phyloP scores from a whole-genome alignment of 179 eudicot species.

The Beta lomatogona region DNA sequence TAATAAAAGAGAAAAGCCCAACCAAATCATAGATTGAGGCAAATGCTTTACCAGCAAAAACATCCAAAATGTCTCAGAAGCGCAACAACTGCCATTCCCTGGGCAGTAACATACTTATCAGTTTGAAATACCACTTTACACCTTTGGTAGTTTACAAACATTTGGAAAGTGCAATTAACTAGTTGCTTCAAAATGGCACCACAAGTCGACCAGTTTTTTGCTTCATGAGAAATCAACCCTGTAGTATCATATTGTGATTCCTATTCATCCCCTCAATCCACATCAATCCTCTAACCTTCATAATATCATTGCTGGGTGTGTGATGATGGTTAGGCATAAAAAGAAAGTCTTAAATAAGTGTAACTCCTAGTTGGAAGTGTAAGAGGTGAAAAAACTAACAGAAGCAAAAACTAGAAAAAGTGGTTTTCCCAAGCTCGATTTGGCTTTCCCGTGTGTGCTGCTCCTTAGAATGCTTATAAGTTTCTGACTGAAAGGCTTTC shows the following conservation, averaged over 20 bases:
- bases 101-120: slow-evolving; percentile 14
- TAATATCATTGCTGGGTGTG: background rate
- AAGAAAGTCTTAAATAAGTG: too few relatives aligned
- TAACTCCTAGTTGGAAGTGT: too few relatives aligned
- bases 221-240: background rate
- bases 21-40: background rate
- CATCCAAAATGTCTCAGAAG: slow-evolving; percentile 95
- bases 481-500: too few relatives aligned
- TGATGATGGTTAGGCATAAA: too few relatives aligned
- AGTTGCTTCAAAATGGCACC: background rate
- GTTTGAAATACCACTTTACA: background rate
- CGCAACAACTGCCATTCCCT: slow-evolving; percentile 90
- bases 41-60: slow-evolving; percentile 66
- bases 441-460: too few relatives aligned
- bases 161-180: background rate
- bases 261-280: background rate
- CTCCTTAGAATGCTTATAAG: too few relatives aligned
- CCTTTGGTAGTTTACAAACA: slow-evolving; percentile 9
- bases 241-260: slow-evolving; percentile 9
- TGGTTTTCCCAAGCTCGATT: too few relatives aligned
- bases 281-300: slow-evolving; percentile 12
- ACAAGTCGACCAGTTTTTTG: background rate
- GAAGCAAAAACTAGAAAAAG: too few relatives aligned
- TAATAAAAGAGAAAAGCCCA: background rate
- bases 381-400: too few relatives aligned